These are phyloP conservation scores for Hermanozyma aechmeae DNA, from an alignment of 805 yeast species.

Conservation along the genomic window DNA sequence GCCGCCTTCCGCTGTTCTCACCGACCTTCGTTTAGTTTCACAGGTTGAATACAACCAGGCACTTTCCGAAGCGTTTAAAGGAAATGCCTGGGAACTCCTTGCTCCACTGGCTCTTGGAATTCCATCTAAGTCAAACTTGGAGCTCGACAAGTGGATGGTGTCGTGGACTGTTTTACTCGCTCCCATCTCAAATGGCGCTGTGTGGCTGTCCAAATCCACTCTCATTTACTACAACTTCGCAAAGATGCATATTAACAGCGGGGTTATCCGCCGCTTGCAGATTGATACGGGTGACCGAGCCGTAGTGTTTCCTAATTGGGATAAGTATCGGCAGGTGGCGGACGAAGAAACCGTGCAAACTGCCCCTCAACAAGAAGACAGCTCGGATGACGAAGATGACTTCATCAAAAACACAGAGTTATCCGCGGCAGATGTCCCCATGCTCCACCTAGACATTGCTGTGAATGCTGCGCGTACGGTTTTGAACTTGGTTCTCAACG, in stretches of 20 bases:
- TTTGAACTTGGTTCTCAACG: constrained; percentile 47
- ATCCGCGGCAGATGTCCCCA: constrained; percentile 22
- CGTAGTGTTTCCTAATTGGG: constrained; percentile 25
- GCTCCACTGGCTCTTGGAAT: constrained; percentile 56
- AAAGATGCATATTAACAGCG: constrained; percentile 59
- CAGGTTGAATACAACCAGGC: constrained; percentile 66
- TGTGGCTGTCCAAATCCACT: constrained; percentile 65
- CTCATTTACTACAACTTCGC: constrained; percentile 67
- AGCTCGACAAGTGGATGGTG: constrained; percentile 71
- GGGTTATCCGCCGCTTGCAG: constrained; percentile 36
- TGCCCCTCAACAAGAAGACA: constrained; percentile 12
- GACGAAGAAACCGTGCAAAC: constrained; percentile 1
- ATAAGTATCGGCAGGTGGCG: constrained; percentile 4
- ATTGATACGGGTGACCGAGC: constrained; percentile 17
- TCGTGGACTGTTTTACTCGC: constrained; percentile 66
- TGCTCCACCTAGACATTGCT: constrained; percentile 41
- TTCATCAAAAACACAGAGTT: constrained; percentile 23
- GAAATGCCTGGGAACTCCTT: constrained; percentile 52
- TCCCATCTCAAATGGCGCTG: constrained; percentile 44
- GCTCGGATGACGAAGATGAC: constrained; percentile 9
- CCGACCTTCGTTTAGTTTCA: constrained; percentile 53
- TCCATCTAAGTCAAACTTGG: constrained; percentile 58
- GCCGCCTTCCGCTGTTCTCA: too few relatives aligned
- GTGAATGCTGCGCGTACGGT: constrained; percentile 56
- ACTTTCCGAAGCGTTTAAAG: constrained; percentile 44